Percentiles rank a stretch among this genome's conserved stretches.
These are phyloP conservation scores for Populus deltoides DNA, from an alignment of 345 rosid species.

Conservation along the genomic window DNA sequence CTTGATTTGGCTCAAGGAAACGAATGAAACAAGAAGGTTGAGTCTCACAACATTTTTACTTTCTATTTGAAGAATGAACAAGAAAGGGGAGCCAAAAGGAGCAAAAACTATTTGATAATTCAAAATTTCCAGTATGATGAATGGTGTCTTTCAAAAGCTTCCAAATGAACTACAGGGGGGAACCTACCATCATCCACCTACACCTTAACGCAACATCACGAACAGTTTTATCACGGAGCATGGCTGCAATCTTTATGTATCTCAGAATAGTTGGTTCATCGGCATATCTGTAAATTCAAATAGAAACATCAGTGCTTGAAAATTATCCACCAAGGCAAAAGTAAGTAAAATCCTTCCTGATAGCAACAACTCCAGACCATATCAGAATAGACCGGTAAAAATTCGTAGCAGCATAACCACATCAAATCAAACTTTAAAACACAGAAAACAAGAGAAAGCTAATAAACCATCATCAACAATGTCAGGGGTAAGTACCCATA, in stretches of 20 bases:
- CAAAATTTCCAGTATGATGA: not conserved
- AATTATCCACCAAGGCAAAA: slow-evolving; percentile 3
- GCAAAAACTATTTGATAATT: not conserved
- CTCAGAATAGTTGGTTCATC: slow-evolving; percentile 77
- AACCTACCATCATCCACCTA: slow-evolving; percentile 83
- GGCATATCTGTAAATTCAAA: slow-evolving; percentile 44
- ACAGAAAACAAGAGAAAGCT: not conserved
- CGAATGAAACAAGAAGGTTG: not conserved
- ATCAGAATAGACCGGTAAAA: not conserved
- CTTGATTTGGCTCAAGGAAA: not conserved
- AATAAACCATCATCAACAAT: not conserved
- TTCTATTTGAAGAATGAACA: slow-evolving; percentile 4
- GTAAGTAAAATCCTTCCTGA: not conserved
- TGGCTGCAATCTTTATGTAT: slow-evolving; percentile 81
- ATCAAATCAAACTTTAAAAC: not conserved
- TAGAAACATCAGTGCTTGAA: not conserved
- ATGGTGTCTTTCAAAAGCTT: not conserved
- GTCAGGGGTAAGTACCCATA: not conserved
- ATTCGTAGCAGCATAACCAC: not conserved
- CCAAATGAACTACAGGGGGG: slow-evolving; percentile 1
- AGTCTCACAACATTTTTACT: not conserved
- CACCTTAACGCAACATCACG: slow-evolving; percentile 98
- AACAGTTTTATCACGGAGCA: slow-evolving; percentile 75
- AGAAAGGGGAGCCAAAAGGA: not conserved
- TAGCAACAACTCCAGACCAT: not conserved